Base-by-base conservation (phyloP, 2,329 filamentous ascomycete species). In the Botrytis fabae region DNA sequence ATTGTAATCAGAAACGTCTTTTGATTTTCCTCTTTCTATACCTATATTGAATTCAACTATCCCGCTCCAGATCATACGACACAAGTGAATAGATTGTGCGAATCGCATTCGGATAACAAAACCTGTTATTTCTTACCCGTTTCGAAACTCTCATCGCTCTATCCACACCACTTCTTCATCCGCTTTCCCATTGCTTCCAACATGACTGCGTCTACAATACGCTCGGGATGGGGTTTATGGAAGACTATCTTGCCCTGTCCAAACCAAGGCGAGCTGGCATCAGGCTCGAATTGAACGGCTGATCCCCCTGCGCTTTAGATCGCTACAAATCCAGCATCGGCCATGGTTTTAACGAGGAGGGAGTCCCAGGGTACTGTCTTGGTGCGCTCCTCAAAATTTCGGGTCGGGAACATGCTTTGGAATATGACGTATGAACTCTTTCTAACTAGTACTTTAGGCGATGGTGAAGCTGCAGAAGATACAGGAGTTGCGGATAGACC, bases 81-180 rank as follows among this genome's bases (percentile, higher is more conserved):
- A 2, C 1, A 51, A 7, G n/a, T 2, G 25, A n/a, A n/a, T 25
- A n/a, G 25, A 14, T n/a, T 51, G 48, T 51, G 14, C 2, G 14
- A 6, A 54, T 28, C 51, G 6, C 51, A 18, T 28, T 2, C 51
- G 18, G 25, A 28, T 4, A 18, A 28, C 1, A 54, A 54, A 16
- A 18, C 51, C 2, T 28, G 7, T 63, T n/a, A 25, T 20, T 46
- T 46, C 62, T 46, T 14, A 35, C 18, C 18, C 18, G 46, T 16
- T 20, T 35, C 42, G 2, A 46, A 48, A 35, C 18, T 64, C 42
- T 46, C 72, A 64, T 60, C 68, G 14, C n/a, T 57, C 73, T 71
- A 76, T 14, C 62, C 72, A 72, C 76, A 74, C 71, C 70, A 76
- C 61, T 72, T 74, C 12, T 42, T 6, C 60, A 76, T 73, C n/a